Evolutionary conservation across 768 basidiomycete genomes (phyloP), one percentile per base, ranked within the genome.

Genomic region (Psilocybe azurescens): DNA sequence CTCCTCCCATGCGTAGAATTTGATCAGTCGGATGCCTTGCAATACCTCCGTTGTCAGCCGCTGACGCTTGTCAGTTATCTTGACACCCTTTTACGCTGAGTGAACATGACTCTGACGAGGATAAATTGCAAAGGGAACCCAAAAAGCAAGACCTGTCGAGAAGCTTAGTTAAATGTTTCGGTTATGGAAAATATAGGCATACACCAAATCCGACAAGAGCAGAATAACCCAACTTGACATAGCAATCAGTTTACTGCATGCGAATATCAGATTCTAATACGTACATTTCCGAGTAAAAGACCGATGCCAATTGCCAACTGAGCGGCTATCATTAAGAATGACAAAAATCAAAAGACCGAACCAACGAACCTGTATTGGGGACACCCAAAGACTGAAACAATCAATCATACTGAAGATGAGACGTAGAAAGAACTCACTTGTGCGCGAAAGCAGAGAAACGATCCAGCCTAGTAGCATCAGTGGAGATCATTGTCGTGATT

Each of bases 401-500:
- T 60, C 18, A 64, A 39, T 16, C 55, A 65, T 8, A 53, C 9
- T 38, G 16, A 28, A 32, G 11, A 29, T 33, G 48, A 44, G 5
- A 10, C 24, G 38, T n/a, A 50, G 8, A 16, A 50, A 33, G 32
- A 16, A 61, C 79, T 58, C 39, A 81, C 79, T 77, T 77, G 68
- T 81, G 81, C 16, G 63, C 77, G 57, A 76, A 82, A 2, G 71
- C 75, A n/a, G 77, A 73, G 68, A 84, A 82, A 13, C 77, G 70
- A 61, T 89, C 88, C 16, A 89, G 71, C 54, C 86, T 81, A 3
- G 81, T 79, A 0, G 87, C 76, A 68, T 92, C 90, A 5, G 86
- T 81, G 1, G 87, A 86, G 10, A 91, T 88, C 79, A 91, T 85
- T 0, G 89, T 91, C 7, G 85, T 89, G 53, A 90, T 86, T 68